Evolutionary conservation across 1,139 yeast species (phyloP).

Genomic region (Dujonia santamariae): DNA sequence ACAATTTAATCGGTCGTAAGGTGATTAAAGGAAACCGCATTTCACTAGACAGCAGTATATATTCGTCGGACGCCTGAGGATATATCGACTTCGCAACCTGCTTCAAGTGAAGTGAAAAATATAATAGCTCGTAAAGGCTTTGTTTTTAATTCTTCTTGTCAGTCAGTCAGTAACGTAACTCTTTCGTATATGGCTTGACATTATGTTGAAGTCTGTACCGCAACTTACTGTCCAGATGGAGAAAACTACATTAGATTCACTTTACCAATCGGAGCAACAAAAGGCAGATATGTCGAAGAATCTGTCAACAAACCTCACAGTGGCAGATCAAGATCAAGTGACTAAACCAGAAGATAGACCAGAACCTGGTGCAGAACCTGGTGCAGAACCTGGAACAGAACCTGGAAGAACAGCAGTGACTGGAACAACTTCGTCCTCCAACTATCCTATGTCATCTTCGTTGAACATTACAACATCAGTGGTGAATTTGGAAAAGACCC

Average conservation of each 20-base stretch:
- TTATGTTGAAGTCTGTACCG: conserved; percentile 3
- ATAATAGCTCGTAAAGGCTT: no score
- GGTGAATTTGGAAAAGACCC: background rate
- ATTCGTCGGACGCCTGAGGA: no score
- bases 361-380: background rate
- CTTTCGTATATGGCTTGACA: no score
- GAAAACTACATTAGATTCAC: no score
- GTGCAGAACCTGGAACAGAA: background rate
- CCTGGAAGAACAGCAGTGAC: background rate
- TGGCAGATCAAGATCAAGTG: background rate
- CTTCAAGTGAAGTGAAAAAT: no score
- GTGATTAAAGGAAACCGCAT: no score
- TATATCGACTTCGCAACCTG: no score
- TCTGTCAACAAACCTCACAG: background rate
- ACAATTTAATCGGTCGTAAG: no score
- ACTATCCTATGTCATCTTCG: background rate
- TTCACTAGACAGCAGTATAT: no score
- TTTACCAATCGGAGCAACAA: background rate
- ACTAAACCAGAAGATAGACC: background rate
- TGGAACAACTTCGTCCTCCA: background rate
- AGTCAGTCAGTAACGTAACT: no score
- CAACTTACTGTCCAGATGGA: conserved; percentile 1
- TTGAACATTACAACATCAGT: background rate
- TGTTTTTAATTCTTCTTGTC: no score
- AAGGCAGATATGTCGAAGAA: no score